Base-by-base conservation (phyloP, 2,329 filamentous ascomycete species). In the Fusarium sp. region DNA sequence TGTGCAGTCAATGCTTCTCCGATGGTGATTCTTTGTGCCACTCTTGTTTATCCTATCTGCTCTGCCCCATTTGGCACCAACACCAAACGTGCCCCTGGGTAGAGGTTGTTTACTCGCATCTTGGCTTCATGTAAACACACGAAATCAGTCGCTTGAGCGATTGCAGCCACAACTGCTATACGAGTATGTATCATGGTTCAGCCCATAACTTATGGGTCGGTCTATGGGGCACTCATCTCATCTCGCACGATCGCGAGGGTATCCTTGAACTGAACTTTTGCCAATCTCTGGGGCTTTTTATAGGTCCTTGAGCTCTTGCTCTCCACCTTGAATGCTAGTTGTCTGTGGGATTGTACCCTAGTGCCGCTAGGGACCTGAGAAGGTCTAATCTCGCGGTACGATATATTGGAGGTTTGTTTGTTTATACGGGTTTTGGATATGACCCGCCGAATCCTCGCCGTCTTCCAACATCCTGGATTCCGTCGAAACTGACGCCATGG, bases 201-300 rank as follows among this genome's bases (percentile, higher is more conserved):
- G 61, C 44, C 43, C 49, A 61, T 57, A 65, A 61, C 24, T 44
- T 55, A 60, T 60, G 57, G 57, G 43, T 31, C 55, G 57, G 43
- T 31, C 55, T 11, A 29, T 46, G 48, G 57, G 32, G 48, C 48
- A 29, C 39, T 60, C 56, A 60, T 60, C 56, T 60, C 35, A 55
- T 55, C 57, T 60, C 31, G 19, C 28, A 42, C 42, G 48, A 47
- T 60, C 55, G 55, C 55, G 50, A 42, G 28, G 36, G 38, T 19
- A 39, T 25, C 42, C 58, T 39, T 55, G 38, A 28, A 13, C 15
- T 58, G 19, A 19, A 19, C 3, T 19, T 19, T n/a, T 35, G 3
- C 41, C n/a, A 36, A 26, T 41, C 38, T 43, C 36, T 44, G n/a
- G 25, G 31, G 29, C 35, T 45, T 58, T 36, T 45, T 36, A 58